These are phyloP conservation scores for Malus hybrid DNA, from an alignment of 331 rosid genomes.

Conservation along the genomic window DNA sequence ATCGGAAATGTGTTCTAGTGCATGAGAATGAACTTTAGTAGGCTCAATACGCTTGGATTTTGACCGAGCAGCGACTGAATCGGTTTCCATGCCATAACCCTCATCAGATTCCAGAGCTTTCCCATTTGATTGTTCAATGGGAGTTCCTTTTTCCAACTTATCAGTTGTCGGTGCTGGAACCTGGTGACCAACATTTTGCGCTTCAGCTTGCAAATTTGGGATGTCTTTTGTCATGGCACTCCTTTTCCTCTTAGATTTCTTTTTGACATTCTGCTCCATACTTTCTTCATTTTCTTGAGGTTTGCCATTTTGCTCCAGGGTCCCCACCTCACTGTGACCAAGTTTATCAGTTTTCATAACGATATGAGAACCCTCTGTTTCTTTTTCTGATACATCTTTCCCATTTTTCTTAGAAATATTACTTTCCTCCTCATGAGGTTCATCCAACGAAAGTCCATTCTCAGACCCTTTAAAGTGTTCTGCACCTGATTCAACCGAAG, in stretches of 20 bases:
- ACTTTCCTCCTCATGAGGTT: slow-evolving; percentile 26
- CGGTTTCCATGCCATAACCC: slow-evolving; percentile 17
- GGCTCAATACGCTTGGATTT: slow-evolving; percentile 8
- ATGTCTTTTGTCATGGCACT: slow-evolving; percentile 22
- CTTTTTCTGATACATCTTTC: slow-evolving; percentile 16
- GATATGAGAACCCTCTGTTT: slow-evolving; percentile 9
- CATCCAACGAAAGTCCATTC: slow-evolving; percentile 8
- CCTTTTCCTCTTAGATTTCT: slow-evolving; percentile 43
- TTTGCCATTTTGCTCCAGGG: slow-evolving; percentile 23
- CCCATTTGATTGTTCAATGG: slow-evolving; percentile 16
- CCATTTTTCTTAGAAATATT: slow-evolving; percentile 29
- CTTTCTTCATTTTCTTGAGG: slow-evolving; percentile 27
- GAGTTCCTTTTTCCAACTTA: slow-evolving; percentile 12
- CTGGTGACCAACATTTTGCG: slow-evolving; percentile 15
- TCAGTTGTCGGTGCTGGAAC: slow-evolving; percentile 17
- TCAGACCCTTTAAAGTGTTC: slow-evolving; percentile 14
- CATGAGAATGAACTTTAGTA: slow-evolving; percentile 4
- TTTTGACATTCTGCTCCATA: slow-evolving; percentile 24
- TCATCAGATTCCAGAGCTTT: slow-evolving; percentile 6
- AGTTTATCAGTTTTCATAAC: slow-evolving; percentile 17
- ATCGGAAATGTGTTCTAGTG: neutral
- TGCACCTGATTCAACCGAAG: neutral
- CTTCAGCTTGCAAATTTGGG: slow-evolving; percentile 29
- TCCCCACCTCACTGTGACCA: slow-evolving; percentile 18
- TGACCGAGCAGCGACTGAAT: slow-evolving; percentile 11